Base-by-base conservation (phyloP, 2,329 filamentous ascomycete genomes). In the Xylariales sp. region DNA sequence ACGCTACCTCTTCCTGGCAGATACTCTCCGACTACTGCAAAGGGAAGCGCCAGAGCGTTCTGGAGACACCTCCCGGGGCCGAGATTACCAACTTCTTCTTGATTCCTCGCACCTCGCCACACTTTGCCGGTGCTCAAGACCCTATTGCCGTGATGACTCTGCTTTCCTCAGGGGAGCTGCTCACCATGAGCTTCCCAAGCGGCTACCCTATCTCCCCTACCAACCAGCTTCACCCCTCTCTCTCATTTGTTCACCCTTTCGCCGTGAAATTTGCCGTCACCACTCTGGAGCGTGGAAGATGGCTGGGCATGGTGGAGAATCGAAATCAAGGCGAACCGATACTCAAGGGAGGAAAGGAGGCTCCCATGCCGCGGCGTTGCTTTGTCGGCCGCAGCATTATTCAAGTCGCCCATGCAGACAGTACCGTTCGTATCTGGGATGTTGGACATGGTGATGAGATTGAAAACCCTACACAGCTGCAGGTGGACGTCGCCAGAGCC, bases 351-450 rank as follows among this genome's bases (percentile, higher is more conserved):
- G 93, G 93, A 6, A 83, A 81, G 2, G 83, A 86, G 56, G 83
- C 77, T 2, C 70, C 73, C 5, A 78, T 81, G 45, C 78, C 82
- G 6, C 67, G 87, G 28, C 86, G 88, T 51, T 72, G 87, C 44
- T 90, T 87, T 50, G 89, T 95, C 53, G 76, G 82, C 43, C 78
- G 93, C 33, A 95, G 89, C 40, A 78, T 97, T 30, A 75, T 95
- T 6, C 85, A 91, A 44, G 88, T 87, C 5, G 84, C 88, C 0
- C 91, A 98, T 59, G 88, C 84, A 4, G 93, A 98, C 61, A 88
- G 90, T 37, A 94, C 86, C 0, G 72, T 98, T n/a, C 76, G 90
- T 21, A 69, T 97, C 6, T 98, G 90, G 89, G 93, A 98, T 61
- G 79, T 84, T 15, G 93, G 93, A 0, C 86, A 95, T 53, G 86